A percentile compares a stretch with the other conserved stretches of the same genome.
These are phyloP conservation scores for Arthrinium phaeospermum DNA, from an alignment of 2,329 filamentous ascomycete genomes.

Conservation along the genomic window DNA sequence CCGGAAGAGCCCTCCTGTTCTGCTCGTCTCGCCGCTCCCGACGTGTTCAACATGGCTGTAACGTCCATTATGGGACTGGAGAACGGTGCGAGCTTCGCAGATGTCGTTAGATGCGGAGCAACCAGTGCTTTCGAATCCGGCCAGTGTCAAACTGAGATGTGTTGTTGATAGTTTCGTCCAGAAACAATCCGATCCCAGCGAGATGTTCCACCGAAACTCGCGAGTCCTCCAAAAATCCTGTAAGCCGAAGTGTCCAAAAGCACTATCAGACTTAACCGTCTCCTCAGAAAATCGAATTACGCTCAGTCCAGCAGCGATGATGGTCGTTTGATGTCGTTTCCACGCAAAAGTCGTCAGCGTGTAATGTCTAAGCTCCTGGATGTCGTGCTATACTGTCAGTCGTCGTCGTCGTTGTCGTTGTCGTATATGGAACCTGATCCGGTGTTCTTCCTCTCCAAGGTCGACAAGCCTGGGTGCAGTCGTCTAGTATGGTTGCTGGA, in stretches of 20 bases:
- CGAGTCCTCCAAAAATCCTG: background rate
- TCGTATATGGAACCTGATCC: constrained; percentile 4
- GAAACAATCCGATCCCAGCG: background rate
- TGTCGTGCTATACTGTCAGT: background rate
- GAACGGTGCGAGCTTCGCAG: background rate
- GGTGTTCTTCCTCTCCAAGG: background rate
- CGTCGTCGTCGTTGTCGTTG: background rate
- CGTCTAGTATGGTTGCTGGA: background rate
- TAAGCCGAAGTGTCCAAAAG: constrained; percentile 4
- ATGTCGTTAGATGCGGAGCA: constrained; percentile 6
- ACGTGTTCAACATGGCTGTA: constrained; percentile 47
- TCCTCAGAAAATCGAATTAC: background rate
- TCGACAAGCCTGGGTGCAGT: background rate
- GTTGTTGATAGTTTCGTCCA: background rate
- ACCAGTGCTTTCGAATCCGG: constrained; percentile 15
- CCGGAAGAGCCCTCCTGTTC: constrained; percentile 27
- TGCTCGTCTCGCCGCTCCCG: constrained; percentile 35
- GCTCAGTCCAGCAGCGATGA: constrained; percentile 7
- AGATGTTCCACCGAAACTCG: background rate
- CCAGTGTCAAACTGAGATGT: constrained; percentile 3
- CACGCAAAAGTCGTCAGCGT: background rate
- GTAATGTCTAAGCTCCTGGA: background rate
- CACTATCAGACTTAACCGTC: background rate
- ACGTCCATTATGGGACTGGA: constrained; percentile 44
- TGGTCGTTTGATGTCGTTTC: background rate